Evolutionary conservation across 2,329 filamentous ascomycete genomes (phyloP).

Genomic region (Sarocladium oryzae): DNA sequence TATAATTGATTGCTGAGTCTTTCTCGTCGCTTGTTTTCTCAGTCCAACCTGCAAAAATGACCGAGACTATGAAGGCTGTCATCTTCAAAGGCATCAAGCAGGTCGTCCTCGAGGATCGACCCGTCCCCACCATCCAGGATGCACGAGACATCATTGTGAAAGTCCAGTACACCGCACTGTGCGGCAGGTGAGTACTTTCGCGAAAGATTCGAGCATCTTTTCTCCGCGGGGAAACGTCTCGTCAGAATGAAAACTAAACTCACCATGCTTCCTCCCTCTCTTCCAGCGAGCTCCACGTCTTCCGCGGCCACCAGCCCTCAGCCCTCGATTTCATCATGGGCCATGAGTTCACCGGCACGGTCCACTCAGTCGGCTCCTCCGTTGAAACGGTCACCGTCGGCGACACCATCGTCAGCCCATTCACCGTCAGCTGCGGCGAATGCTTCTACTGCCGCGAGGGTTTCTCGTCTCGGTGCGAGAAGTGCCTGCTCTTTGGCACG

Average conservation of each 20-base stretch:
- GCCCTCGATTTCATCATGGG: slow-evolving; percentile 60
- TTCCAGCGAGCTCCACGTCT: slow-evolving; percentile 74
- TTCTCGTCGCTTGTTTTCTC: too few species aligned
- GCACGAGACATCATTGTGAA: slow-evolving; percentile 75
- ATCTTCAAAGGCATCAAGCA: slow-evolving; percentile 75
- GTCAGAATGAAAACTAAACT: too few species aligned
- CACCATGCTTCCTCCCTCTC: background rate
- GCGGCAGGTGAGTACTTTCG: slow-evolving; percentile 82
- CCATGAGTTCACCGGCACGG: slow-evolving; percentile 79
- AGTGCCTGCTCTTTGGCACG: slow-evolving; percentile 65
- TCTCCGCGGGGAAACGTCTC: too few species aligned
- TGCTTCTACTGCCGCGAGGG: slow-evolving; percentile 83
- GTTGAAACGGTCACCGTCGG: slow-evolving; percentile 66
- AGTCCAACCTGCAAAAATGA: slow-evolving; percentile 5
- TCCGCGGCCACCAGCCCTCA: slow-evolving; percentile 71
- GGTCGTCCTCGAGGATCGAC: slow-evolving; percentile 71
- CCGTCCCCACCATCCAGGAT: slow-evolving; percentile 65
- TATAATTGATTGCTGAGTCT: too few species aligned
- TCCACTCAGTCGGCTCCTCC: slow-evolving; percentile 59
- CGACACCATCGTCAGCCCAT: slow-evolving; percentile 75
- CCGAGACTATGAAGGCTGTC: slow-evolving; percentile 73
- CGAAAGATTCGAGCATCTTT: too few species aligned
- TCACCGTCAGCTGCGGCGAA: slow-evolving; percentile 50
- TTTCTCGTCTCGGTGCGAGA: slow-evolving; percentile 69
- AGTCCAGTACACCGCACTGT: slow-evolving; percentile 76